Evolutionary conservation across 1,284 basidiomycete genomes (phyloP).

Genomic region (Puccinia hordei): DNA sequence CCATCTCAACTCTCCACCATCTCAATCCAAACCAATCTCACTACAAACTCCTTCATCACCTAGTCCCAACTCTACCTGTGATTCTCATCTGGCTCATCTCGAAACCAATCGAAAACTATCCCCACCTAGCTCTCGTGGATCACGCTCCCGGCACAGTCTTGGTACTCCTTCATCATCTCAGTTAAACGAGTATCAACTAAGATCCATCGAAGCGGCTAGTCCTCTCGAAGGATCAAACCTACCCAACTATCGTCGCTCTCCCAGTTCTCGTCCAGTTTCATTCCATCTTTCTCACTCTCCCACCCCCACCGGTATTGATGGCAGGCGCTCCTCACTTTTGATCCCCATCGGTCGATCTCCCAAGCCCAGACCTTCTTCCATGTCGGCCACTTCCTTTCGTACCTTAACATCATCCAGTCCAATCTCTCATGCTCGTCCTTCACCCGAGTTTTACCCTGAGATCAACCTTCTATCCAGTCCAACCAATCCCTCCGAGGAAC

Average conservation of each 20-base stretch:
- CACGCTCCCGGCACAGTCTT: not conserved
- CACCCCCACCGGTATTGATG: not conserved
- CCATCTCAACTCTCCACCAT: constrained; percentile 13
- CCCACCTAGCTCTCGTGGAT: not conserved
- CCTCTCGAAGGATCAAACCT: no score
- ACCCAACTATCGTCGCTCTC: not conserved
- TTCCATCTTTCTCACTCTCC: not conserved
- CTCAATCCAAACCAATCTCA: not conserved
- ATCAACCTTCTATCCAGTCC: not conserved
- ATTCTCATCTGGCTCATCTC: not conserved
- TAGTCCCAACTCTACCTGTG: not conserved
- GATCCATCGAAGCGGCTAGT: not conserved
- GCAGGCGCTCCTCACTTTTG: not conserved
- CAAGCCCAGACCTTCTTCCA: not conserved
- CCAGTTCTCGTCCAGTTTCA: not conserved
- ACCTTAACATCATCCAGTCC: not conserved
- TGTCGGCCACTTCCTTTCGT: constrained; percentile 7
- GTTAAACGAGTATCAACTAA: not conserved
- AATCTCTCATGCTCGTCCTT: not conserved
- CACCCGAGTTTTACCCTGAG: not conserved
- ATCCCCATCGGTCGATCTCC: not conserved
- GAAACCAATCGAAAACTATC: not conserved
- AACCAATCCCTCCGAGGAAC: not conserved
- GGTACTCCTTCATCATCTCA: constrained; percentile 14
- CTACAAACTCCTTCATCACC: constrained; percentile 4